phyloP scores from a whole-genome alignment of 139 green algal species.

The Chlorella sp. region DNA sequence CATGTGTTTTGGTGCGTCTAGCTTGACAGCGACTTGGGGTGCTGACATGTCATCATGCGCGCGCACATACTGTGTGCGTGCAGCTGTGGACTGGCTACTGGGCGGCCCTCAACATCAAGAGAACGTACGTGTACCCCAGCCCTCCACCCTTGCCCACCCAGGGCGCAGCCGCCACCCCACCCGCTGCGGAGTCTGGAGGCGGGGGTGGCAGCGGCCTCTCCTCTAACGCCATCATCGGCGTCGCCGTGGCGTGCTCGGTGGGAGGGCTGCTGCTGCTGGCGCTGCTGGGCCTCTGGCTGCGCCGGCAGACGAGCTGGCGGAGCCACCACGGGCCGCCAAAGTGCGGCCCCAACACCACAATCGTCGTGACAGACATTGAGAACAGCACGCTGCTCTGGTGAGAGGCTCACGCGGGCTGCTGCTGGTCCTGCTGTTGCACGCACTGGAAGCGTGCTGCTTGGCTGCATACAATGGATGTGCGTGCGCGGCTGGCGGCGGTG shows the following conservation, averaged over 20 bases:
- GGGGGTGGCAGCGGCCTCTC: no score
- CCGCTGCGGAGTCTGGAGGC: no score
- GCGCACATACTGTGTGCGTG: no score
- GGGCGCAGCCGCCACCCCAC: no score
- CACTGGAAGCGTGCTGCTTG: no score
- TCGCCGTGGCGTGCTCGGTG: neutral
- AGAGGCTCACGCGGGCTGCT: neutral
- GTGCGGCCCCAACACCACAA: neutral
- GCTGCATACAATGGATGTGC: no score
- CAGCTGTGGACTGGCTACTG: neutral
- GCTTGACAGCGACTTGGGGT: no score
- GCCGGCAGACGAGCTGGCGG: neutral
- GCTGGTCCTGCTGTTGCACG: no score
- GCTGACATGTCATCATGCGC: no score
- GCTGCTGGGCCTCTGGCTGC: neutral
- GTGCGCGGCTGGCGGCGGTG: no score
- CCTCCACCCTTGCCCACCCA: neutral
- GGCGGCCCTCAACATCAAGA: neutral
- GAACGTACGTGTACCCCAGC: neutral
- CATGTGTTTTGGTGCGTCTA: no score
- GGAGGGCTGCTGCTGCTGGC: neutral
- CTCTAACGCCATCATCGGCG: neutral
- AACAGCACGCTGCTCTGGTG: neutral
- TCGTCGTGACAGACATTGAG: neutral
- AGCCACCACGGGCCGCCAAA: neutral